These are phyloP conservation scores for Debaryomyces prosopidis DNA, from an alignment of 805 yeast species.

Conservation along the genomic window DNA sequence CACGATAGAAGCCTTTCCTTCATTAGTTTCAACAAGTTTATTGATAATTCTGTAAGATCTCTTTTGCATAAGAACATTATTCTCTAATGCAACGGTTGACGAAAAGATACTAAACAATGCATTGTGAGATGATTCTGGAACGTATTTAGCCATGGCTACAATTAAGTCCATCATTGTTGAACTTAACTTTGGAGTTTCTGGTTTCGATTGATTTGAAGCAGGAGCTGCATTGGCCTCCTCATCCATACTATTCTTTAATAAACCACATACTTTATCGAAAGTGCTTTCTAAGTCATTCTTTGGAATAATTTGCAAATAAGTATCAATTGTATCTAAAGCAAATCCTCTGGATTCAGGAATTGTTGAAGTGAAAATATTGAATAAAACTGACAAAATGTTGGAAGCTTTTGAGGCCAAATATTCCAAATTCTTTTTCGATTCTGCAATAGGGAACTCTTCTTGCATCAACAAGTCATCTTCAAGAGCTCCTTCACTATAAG, in stretches of 20 bases:
- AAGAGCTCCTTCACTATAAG: constrained; percentile 60
- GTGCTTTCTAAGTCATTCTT: constrained; percentile 68
- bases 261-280: constrained; percentile 81
- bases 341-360: constrained; percentile 79
- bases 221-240: constrained; percentile 40
- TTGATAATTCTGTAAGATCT: constrained; percentile 81
- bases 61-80: constrained; percentile 76
- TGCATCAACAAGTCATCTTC: constrained; percentile 57
- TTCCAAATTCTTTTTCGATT: constrained; percentile 57
- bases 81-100: constrained; percentile 53
- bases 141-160: constrained; percentile 82
- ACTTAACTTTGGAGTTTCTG: constrained; percentile 52
- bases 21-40: constrained; percentile 66
- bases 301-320: constrained; percentile 70
- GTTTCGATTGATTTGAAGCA: constrained; percentile 29
- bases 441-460: constrained; percentile 57
- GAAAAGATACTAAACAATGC: constrained; percentile 80
- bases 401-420: constrained; percentile 66
- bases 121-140: constrained; percentile 68
- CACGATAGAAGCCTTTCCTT: constrained; percentile 56
- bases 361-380: constrained; percentile 92
- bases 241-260: constrained; percentile 74
- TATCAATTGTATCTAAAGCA: constrained; percentile 83
- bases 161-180: constrained; percentile 90
- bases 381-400: constrained; percentile 80